phyloP scores from a whole-genome alignment of 202 grass and related monocot species.

The Digitaria exilis region DNA sequence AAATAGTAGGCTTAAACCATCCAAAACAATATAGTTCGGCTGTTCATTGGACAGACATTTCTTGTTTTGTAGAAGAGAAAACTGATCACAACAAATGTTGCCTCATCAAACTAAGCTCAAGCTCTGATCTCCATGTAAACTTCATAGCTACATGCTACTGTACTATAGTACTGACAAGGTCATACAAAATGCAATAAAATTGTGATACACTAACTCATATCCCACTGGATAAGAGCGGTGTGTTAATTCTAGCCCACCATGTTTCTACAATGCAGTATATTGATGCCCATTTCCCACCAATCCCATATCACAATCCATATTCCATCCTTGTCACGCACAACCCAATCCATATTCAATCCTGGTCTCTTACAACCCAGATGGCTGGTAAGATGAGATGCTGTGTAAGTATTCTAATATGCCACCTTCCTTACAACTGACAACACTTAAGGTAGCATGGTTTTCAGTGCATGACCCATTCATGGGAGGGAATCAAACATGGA shows the following conservation, averaged over 20 bases:
- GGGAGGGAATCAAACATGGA: background rate
- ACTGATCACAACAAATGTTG: background rate
- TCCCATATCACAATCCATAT: background rate
- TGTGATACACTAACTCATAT: background rate
- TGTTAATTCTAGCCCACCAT: background rate
- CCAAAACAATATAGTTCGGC: conserved; percentile 1
- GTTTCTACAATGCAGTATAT: background rate
- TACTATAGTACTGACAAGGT: conserved; percentile 4
- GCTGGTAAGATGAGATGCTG: background rate
- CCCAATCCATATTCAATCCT: background rate
- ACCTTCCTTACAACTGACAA: background rate
- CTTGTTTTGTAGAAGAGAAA: conserved; percentile 7
- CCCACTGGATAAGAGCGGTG: background rate
- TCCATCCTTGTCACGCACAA: background rate
- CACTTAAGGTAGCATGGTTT: background rate
- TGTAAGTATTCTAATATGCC: background rate
- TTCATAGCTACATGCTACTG: conserved; percentile 23
- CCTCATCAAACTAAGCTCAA: conserved; percentile 27
- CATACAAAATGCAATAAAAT: conserved; percentile 3
- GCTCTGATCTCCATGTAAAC: background rate
- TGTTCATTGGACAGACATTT: conserved; percentile 7
- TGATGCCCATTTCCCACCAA: background rate
- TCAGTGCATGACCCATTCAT: background rate
- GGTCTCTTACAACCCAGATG: background rate
- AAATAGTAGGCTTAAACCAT: conserved; percentile 32